These are phyloP conservation scores for Psidium guajava DNA, from an alignment of 345 rosid genomes.

Conservation along the genomic window DNA sequence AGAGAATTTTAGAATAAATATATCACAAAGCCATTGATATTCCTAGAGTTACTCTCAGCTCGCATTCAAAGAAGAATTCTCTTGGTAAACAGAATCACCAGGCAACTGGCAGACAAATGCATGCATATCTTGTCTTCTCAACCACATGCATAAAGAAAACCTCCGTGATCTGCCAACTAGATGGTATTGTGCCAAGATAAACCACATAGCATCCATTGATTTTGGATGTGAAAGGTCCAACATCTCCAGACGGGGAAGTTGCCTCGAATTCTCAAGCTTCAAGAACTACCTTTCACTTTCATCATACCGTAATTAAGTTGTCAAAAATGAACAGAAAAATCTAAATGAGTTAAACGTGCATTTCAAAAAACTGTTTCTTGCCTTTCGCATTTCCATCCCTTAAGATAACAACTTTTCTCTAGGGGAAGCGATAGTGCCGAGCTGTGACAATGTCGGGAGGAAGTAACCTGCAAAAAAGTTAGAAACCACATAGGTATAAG, in stretches of 20 bases:
- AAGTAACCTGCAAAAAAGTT: conserved; percentile 6
- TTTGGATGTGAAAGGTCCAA: not conserved
- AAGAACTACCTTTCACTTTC: not conserved
- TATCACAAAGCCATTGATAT: not conserved
- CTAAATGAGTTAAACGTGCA: not conserved
- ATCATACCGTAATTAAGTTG: not conserved
- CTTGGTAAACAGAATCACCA: not conserved
- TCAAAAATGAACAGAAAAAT: not conserved
- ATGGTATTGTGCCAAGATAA: not conserved
- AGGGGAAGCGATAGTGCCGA: not conserved
- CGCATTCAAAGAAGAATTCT: not conserved
- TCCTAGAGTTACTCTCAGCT: not conserved
- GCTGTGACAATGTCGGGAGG: conserved; percentile 1
- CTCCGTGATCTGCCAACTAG: not conserved
- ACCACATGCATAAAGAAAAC: not conserved
- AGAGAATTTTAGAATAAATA: not conserved
- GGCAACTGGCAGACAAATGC: not conserved
- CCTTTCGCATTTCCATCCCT: conserved; percentile 7
- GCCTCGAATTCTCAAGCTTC: not conserved
- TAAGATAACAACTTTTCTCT: conserved; percentile 4
- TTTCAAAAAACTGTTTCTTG: not conserved
- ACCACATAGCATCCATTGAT: not conserved
- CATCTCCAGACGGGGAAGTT: not conserved
- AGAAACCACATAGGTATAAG: conserved; percentile 1
- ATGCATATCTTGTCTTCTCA: not conserved